Conservation (phyloP, 1,284 basidiomycete species). For the Ganoderma resinaceum region DNA sequence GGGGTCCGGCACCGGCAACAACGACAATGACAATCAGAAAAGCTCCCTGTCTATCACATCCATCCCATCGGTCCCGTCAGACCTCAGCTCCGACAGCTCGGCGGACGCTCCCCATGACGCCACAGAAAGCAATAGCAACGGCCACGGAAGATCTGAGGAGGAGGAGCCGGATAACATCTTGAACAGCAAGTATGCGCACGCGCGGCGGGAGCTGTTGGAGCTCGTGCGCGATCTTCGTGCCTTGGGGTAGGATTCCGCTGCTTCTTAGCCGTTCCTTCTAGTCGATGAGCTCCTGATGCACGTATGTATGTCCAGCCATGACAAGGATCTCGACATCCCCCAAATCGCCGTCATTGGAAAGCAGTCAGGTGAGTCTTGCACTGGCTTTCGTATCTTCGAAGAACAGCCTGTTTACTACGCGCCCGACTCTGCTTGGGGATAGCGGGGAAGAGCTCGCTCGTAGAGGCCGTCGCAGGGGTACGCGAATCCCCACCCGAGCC, state of each 20-base stretch:
- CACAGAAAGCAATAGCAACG: no score
- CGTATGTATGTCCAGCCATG: constrained; percentile 27
- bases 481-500: constrained; percentile 35
- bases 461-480: constrained; percentile 65
- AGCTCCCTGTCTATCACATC: background rate
- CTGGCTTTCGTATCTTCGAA: background rate
- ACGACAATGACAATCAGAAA: background rate
- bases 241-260: constrained; percentile 53
- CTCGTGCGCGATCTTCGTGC: constrained; percentile 51
- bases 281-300: no score
- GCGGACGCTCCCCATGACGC: no score
- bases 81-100: background rate
- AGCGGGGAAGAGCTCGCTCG: constrained; percentile 52
- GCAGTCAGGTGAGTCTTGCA: constrained; percentile 41
- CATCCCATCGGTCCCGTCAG: background rate
- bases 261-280: background rate
- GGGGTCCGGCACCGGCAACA: background rate
- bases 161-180: background rate
- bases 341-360: constrained; percentile 37
- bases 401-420: background rate
- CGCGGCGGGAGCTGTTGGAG: constrained; percentile 52
- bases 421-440: no score
- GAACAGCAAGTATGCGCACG: constrained; percentile 50
- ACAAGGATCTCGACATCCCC: constrained; percentile 28
- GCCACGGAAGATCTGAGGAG: no score